phyloP scores from a whole-genome alignment of 2,329 filamentous ascomycete species.

The Endocalyx cinctus region DNA sequence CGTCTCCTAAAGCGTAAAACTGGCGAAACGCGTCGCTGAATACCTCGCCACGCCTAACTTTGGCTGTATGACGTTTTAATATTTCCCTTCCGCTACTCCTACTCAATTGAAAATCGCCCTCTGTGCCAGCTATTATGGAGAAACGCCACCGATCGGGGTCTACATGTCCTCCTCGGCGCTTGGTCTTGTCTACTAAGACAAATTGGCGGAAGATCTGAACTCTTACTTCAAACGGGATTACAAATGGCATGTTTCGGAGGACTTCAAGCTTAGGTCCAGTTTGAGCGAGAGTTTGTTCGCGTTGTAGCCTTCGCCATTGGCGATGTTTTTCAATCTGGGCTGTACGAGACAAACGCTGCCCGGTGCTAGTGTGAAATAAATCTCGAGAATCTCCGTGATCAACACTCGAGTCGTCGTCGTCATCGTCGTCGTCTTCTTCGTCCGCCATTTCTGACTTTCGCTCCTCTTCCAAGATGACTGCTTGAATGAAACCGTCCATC shows the following conservation, averaged over 20 bases:
- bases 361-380: conserved; percentile 36
- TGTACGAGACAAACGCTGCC: conserved; percentile 57
- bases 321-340: conserved; percentile 60
- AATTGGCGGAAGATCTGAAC: conserved; percentile 94
- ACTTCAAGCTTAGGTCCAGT: conserved; percentile 86
- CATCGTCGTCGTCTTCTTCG: conserved; percentile 53
- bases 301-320: conserved; percentile 61
- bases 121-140: conserved; percentile 45
- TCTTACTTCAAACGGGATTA: conserved; percentile 86
- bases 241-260: conserved; percentile 92
- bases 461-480: conserved; percentile 85
- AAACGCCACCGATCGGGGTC: conserved; percentile 74
- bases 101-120: conserved; percentile 19
- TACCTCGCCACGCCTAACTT: conserved; percentile 71
- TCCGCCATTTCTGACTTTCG: conserved; percentile 64
- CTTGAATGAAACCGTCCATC: conserved; percentile 80
- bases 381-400: not conserved
- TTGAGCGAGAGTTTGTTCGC: conserved; percentile 68
- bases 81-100: conserved; percentile 29
- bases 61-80: conserved; percentile 64
- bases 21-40: conserved; percentile 83
- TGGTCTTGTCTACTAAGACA: conserved; percentile 74
- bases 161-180: conserved; percentile 61
- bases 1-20: conserved; percentile 77
- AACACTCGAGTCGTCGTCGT: conserved; percentile 19